Evolutionary conservation across 176 grass and related monocot genomes (phyloP).

Genomic region (Elymus sibiricus): DNA sequence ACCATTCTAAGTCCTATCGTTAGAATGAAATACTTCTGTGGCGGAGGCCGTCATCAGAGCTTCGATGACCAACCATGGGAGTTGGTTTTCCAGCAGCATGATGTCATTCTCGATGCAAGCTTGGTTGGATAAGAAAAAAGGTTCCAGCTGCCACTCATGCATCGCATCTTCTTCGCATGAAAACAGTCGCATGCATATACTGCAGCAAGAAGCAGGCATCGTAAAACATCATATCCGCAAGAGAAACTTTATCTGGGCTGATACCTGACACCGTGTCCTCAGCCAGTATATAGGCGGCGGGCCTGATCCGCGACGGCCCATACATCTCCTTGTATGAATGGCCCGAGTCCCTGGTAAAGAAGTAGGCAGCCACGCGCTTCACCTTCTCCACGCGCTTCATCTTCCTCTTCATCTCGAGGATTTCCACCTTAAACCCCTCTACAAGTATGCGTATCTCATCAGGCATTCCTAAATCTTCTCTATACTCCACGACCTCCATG

Average conservation of each 20-base stretch:
- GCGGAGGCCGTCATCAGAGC: not conserved
- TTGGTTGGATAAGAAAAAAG: not conserved
- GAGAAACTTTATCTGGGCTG: not conserved
- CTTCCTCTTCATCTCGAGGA: not conserved
- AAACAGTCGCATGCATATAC: no score
- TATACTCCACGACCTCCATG: no score
- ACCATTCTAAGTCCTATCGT: no score
- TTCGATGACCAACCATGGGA: not conserved
- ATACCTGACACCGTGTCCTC: not conserved
- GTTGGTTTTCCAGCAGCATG: constrained; percentile 18
- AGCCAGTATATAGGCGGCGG: not conserved
- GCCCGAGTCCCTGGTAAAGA: not conserved
- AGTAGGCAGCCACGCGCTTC: not conserved
- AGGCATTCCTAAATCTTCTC: no score
- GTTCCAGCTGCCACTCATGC: accelerated
- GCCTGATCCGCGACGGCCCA: not conserved
- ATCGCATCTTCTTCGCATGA: no score
- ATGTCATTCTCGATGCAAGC: not conserved
- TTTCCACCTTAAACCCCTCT: no score
- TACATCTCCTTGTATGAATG: not conserved
- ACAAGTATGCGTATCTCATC: no score
- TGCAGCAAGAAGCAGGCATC: constrained; percentile 24
- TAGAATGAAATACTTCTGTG: no score
- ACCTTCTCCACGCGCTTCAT: constrained; percentile 26
- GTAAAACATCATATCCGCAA: not conserved